Evolutionary conservation across 192 early-diverging fungal species (phyloP).

Genomic region (Backusella australiensis): DNA sequence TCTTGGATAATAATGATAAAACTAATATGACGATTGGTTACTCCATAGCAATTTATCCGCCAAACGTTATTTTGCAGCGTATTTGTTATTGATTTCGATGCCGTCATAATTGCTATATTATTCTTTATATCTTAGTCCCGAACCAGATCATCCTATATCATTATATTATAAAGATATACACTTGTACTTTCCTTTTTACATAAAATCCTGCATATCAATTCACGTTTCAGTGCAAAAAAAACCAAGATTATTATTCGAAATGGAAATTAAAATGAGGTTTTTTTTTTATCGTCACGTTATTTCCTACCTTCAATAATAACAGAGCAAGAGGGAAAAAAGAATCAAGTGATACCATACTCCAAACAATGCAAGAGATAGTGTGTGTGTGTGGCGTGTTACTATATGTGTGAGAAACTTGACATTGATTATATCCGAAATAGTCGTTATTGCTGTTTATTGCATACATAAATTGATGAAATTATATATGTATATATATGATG

Average conservation of each 20-base stretch:
- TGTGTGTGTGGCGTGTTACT: background rate
- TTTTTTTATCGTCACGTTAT: background rate
- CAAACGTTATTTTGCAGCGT: background rate
- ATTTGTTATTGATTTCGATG: background rate
- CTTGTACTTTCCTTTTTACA: background rate
- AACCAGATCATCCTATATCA: background rate
- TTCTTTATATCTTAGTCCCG: background rate
- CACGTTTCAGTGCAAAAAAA: slow-evolving; percentile 4
- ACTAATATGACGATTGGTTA: background rate
- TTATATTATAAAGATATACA: background rate
- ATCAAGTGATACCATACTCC: background rate
- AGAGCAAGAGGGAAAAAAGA: background rate
- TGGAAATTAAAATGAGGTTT: slow-evolving; percentile 2
- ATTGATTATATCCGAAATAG: background rate
- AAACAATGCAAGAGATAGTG: background rate
- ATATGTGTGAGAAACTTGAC: background rate
- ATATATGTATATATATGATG: background rate
- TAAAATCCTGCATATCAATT: background rate
- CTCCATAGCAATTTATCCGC: background rate
- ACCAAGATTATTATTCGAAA: background rate
- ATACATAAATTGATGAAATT: background rate
- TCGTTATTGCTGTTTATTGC: background rate
- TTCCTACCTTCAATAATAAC: background rate
- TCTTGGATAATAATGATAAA: background rate
- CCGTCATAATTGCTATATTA: background rate